These are phyloP conservation scores for Penicillium simplicissimum DNA, from an alignment of 495 filamentous ascomycete genomes.

Conservation along the genomic window DNA sequence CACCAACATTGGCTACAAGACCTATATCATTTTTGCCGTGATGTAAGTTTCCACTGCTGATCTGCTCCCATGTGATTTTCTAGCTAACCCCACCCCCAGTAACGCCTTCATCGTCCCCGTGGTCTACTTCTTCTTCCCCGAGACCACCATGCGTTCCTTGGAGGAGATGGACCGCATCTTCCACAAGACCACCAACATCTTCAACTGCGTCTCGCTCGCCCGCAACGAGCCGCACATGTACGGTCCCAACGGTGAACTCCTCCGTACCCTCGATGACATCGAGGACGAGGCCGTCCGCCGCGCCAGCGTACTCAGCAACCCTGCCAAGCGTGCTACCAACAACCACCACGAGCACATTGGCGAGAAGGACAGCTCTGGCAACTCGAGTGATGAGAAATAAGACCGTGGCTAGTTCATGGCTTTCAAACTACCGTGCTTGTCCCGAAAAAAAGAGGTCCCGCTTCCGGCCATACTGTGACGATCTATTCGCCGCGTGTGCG, in stretches of 20 bases:
- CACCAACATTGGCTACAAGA: slow-evolving; percentile 60
- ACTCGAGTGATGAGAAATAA: slow-evolving; percentile 33
- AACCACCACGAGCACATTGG: slow-evolving; percentile 25
- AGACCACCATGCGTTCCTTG: slow-evolving; percentile 69
- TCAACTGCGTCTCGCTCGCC: slow-evolving; percentile 62
- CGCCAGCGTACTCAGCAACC: slow-evolving; percentile 30
- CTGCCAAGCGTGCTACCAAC: slow-evolving; percentile 7
- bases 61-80: not conserved
- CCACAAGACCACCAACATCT: slow-evolving; percentile 56
- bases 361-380: slow-evolving; percentile 35
- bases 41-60: slow-evolving; percentile 34
- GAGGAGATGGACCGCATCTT: slow-evolving; percentile 81
- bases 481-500: not conserved
- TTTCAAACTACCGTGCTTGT: too few relatives aligned
- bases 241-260: slow-evolving; percentile 67
- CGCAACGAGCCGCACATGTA: slow-evolving; percentile 64
- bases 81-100: slow-evolving; percentile 24
- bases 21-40: slow-evolving; percentile 70
- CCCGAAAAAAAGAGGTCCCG: not conserved
- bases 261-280: slow-evolving; percentile 40
- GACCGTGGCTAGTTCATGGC: not conserved
- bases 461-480: not conserved
- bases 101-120: slow-evolving; percentile 70
- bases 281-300: slow-evolving; percentile 42
- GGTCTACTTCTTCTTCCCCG: slow-evolving; percentile 75